phyloP scores from a whole-genome alignment of 768 basidiomycete genomes.

The Leccinum boreale region DNA sequence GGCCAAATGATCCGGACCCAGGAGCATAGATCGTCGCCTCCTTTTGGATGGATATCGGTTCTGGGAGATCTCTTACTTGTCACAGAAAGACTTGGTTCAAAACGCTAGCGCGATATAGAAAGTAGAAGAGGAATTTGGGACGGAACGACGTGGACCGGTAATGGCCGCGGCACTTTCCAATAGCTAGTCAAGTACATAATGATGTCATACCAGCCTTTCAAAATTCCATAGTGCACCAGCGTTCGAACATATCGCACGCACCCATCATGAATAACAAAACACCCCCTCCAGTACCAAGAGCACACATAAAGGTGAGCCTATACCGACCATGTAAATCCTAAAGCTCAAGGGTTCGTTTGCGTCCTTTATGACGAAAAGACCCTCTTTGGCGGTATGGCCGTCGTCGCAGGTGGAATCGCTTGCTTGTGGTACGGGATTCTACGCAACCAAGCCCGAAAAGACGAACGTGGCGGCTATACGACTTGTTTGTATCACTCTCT shows the following conservation, averaged over 20 bases:
- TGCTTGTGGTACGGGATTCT: conserved; percentile 22
- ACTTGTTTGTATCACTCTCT: conserved; percentile 14
- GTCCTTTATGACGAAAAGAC: conserved; percentile 9
- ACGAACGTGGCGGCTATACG: conserved; percentile 13
- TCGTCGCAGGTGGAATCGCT: conserved; percentile 19
- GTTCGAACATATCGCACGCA: background rate
- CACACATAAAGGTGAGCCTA: conserved; percentile 6
- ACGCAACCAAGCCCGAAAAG: conserved; percentile 17
- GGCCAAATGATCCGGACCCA: no score
- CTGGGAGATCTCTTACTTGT: conserved; percentile 40
- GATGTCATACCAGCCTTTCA: no score
- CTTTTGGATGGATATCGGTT: background rate
- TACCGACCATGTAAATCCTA: background rate
- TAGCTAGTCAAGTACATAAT: no score
- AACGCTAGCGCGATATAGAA: conserved; percentile 36
- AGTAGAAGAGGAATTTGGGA: conserved; percentile 17
- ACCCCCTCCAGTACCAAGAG: conserved; percentile 11
- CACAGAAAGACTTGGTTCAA: conserved; percentile 61
- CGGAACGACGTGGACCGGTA: conserved; percentile 44
- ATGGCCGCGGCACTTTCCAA: no score
- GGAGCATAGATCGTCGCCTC: no score
- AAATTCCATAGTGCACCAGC: background rate
- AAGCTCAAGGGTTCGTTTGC: background rate
- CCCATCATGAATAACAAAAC: conserved; percentile 6
- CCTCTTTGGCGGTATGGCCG: conserved; percentile 22